These are phyloP conservation scores for Tetrapisispora pingtungensis DNA, from an alignment of 805 yeast species.

Conservation along the genomic window DNA sequence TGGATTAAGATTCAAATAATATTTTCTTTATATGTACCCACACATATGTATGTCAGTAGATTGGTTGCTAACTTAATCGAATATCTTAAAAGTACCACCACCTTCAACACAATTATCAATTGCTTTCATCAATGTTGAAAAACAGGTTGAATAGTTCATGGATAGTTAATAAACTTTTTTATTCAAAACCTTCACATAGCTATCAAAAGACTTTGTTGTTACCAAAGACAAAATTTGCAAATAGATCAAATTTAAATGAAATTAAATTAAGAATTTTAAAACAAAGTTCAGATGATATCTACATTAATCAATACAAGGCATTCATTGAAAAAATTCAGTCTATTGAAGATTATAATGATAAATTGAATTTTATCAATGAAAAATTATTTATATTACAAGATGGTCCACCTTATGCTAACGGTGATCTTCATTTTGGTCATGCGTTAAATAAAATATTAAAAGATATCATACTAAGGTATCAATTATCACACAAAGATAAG, in stretches of 20 bases:
- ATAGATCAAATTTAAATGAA: conserved; percentile 41
- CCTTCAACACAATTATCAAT: too few relatives aligned
- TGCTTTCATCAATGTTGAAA: neutral
- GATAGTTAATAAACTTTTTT: neutral
- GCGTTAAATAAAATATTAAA: conserved; percentile 82
- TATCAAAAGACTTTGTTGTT: conserved; percentile 39
- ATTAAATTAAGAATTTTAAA: conserved; percentile 38
- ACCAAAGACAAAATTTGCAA: conserved; percentile 63
- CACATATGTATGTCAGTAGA: too few relatives aligned
- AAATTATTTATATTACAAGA: conserved; percentile 69
- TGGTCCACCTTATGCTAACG: conserved; percentile 99
- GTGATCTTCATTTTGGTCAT: conserved; percentile 86
- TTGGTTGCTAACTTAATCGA: too few relatives aligned
- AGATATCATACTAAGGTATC: conserved; percentile 70
- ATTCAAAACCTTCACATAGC: neutral
- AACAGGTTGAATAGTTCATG: neutral
- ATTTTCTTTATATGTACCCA: too few relatives aligned
- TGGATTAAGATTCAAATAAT: too few relatives aligned
- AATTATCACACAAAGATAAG: conserved; percentile 46
- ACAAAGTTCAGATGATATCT: conserved; percentile 48
- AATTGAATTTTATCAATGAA: conserved; percentile 20
- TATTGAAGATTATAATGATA: conserved; percentile 14
- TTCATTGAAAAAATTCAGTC: conserved; percentile 10
- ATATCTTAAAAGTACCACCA: too few relatives aligned
- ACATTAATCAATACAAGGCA: conserved; percentile 46